Evolutionary conservation across 805 yeast genomes (phyloP), one percentile per base, ranked within the genome.

Genomic region (Kluyveromyces dobzhanskii): DNA sequence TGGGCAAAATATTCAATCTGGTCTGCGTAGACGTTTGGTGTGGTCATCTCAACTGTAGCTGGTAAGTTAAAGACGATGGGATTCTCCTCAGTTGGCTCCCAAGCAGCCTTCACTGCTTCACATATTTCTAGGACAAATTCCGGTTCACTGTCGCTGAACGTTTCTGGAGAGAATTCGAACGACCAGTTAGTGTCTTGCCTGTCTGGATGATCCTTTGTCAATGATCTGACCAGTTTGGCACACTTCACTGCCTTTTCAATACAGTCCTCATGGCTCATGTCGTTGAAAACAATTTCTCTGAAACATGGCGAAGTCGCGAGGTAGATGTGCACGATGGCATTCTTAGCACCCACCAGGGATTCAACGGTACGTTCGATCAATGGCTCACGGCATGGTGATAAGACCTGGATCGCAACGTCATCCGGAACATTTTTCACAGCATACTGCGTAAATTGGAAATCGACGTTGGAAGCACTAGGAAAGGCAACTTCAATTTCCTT

Each of bases 401-500:
- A 70, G 35, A 79, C 87, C 62, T 84, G 92, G 51, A 83, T 76
- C 29, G 79, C 69, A 14, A 83, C 90, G 52, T 84, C 92, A 17
- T 65, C 77, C 2, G 94, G 94, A 6, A 84, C 82, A 44, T 71
- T 71, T 53, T 77, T 80, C 17, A 82, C 77, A 26, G 87, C 86
- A 53, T 68, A 77, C 36, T 85, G 68, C 25, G 92, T 83, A 62
- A 83, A 84, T 53, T 83, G 90, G 51, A 82, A 83, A 61, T 84
- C 92, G 21, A 75, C 70, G 56, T 82, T 88, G 3, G 85, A 76
- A 3, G 92, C 92, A 13, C 84, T 70, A 4, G 92, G 92, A 61
- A 83, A 83, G 0, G 87, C 76, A 16, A 84, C 92, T 59, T 83
- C 92, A 42, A 83, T 83, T 59, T 83, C 92, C 56, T 83, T 83